Evolutionary conservation across 768 basidiomycete species (phyloP).

Genomic region (Leccinellum albellum): DNA sequence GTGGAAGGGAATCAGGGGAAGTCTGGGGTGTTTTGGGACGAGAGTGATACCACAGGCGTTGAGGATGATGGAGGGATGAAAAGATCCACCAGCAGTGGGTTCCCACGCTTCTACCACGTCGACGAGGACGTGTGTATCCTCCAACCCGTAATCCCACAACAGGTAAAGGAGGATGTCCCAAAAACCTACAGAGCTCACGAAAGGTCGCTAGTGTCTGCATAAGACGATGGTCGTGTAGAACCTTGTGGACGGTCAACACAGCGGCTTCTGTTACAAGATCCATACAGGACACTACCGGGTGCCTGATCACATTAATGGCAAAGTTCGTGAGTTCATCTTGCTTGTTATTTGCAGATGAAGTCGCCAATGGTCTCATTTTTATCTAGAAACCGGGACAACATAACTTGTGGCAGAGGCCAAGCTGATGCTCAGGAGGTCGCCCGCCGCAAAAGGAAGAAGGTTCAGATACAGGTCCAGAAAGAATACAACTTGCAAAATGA

Average conservation of each 20-base stretch:
- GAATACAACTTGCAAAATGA: slow-evolving; percentile 59
- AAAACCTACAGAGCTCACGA: slow-evolving; percentile 93
- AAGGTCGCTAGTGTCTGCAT: slow-evolving; percentile 74
- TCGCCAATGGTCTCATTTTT: background rate
- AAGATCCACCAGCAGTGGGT: no score
- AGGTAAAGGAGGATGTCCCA: slow-evolving; percentile 74
- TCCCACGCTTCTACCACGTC: no score
- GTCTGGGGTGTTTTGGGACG: no score
- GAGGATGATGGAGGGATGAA: no score
- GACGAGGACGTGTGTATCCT: no score
- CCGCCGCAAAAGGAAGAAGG: slow-evolving; percentile 68
- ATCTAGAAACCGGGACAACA: slow-evolving; percentile 89
- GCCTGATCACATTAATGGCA: slow-evolving; percentile 92
- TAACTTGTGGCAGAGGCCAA: slow-evolving; percentile 82
- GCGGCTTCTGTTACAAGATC: slow-evolving; percentile 89
- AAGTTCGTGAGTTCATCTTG: slow-evolving; percentile 66
- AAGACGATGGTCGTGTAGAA: slow-evolving; percentile 95
- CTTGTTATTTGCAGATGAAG: background rate
- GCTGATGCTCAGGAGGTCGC: slow-evolving; percentile 65
- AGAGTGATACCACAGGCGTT: no score
- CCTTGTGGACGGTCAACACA: slow-evolving; percentile 82
- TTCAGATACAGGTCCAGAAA: slow-evolving; percentile 74
- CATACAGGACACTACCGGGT: slow-evolving; percentile 89
- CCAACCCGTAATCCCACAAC: no score
- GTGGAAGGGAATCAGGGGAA: no score